Conservation (phyloP, 225 moss, liverwort and hornwort genomes). For the Antitrichia curtipendula region DNA sequence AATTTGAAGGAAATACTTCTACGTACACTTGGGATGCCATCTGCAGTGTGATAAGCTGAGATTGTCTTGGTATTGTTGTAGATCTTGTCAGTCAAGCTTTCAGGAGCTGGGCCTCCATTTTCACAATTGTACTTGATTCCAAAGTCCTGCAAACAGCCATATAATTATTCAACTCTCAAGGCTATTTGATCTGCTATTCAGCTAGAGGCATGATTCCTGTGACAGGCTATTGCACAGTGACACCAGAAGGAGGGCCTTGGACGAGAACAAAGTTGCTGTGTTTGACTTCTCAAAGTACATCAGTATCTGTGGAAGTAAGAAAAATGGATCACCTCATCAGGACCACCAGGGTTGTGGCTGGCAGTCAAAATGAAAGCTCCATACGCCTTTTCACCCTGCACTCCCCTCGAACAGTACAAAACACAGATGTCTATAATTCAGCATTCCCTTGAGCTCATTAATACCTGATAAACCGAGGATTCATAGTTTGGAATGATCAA, state of each 20-base stretch:
- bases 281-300: background rate
- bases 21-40: slow-evolving; percentile 71
- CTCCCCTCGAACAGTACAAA: background rate
- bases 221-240: background rate
- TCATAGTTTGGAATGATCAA: background rate
- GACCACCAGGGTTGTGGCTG: slow-evolving; percentile 97
- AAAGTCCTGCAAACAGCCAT: slow-evolving; percentile 51
- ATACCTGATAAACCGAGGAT: background rate
- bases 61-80: slow-evolving; percentile 68
- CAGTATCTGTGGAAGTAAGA: background rate
- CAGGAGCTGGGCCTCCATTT: slow-evolving; percentile 95
- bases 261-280: background rate
- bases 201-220: background rate
- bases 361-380: slow-evolving; percentile 96
- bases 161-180: background rate
- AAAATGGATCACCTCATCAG: slow-evolving; percentile 48
- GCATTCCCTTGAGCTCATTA: background rate
- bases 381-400: slow-evolving; percentile 84
- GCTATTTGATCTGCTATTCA: background rate
- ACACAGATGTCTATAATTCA: background rate
- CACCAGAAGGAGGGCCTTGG: background rate
- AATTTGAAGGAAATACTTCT: background rate
- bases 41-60: slow-evolving; percentile 47
- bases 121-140: slow-evolving; percentile 99
- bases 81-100: slow-evolving; percentile 74